A percentile compares a stretch with the other conserved stretches of the same genome.
Evolutionary conservation across 2,329 filamentous ascomycete genomes (phyloP).

Genomic region (Aureobasidium sp.): DNA sequence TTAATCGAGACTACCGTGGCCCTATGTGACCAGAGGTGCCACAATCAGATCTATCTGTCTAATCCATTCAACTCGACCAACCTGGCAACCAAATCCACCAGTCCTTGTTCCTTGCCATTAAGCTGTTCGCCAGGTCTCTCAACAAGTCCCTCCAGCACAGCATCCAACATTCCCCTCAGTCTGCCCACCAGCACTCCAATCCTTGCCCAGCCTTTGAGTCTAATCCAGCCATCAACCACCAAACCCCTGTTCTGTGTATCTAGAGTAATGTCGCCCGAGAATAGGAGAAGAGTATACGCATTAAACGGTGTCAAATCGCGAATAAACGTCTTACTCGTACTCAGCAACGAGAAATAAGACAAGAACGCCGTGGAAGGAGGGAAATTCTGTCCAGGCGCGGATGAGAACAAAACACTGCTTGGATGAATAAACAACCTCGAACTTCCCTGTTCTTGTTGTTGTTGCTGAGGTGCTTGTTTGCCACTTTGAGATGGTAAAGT

Average conservation of each 20-base stretch:
- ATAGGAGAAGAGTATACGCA: conserved; percentile 78
- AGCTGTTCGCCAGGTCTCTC: conserved; percentile 56
- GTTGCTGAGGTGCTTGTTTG: conserved; percentile 34
- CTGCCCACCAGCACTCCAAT: conserved; percentile 85
- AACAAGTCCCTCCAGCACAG: conserved; percentile 71
- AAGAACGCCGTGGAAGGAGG: conserved; percentile 69
- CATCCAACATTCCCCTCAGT: conserved; percentile 79
- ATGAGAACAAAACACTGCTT: conserved; percentile 75
- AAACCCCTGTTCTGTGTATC: conserved; percentile 83
- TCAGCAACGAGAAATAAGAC: conserved; percentile 86
- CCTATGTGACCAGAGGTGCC: too few species aligned
- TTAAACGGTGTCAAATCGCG: conserved; percentile 91
- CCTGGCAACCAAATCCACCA: conserved; percentile 70
- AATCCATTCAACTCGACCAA: conserved; percentile 81
- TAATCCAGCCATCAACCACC: conserved; percentile 85
- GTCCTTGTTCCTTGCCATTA: conserved; percentile 43
- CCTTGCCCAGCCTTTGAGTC: conserved; percentile 82
- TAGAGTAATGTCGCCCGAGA: conserved; percentile 75
- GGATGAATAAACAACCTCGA: conserved; percentile 85
- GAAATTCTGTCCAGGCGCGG: conserved; percentile 55
- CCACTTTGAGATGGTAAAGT: conserved; percentile 28
- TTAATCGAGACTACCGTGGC: too few species aligned
- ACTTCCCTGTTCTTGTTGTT: neutral
- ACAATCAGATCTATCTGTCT: conserved; percentile 22
- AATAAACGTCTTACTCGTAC: conserved; percentile 86